Base-by-base conservation (phyloP, 495 filamentous ascomycete species). In the Viridothelium virens region DNA sequence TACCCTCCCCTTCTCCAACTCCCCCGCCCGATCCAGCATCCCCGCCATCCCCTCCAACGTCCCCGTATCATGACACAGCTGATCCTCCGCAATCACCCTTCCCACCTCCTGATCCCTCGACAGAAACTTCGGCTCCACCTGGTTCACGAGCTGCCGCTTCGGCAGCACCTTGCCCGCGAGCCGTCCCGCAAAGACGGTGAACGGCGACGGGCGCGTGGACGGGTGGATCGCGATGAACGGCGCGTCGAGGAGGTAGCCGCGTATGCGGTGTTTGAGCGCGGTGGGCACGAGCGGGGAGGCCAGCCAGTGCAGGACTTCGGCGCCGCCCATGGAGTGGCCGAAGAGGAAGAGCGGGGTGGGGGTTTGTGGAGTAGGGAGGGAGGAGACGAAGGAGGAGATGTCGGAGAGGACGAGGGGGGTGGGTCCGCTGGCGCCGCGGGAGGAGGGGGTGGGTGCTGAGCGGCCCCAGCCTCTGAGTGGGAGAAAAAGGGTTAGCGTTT, bases 251-350 rank as follows among this genome's bases (percentile, higher is more conserved):
- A 94, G 69, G 76, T 87, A 87, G 41, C 90, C 91, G 10, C 84
- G 74, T 69, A 73, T 82, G 38, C 76, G 70, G 67, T 2, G 80
- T 67, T 69, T 70, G 50, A n/a, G 81, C 73, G 16, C 79, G 71
- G 38, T 68, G 64, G 67, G 79, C 70, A 25, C 76, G 66, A 87
- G 59, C 75, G 76, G 39, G 39, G 39, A 44, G 39, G 39, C 39
- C 6, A 44, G 39, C 39, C 39, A 44, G 39, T 5, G 5, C 6
- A 92, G 77, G 14, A 86, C 84, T 70, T 91, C 78, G 16, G 83
- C 89, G 56, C 92, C 92, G 73, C 92, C 92, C 87, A 88, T 91
- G 46, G 87, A 90, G 77, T 96, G 91, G 62, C 91, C 91, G 74
- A 91, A 84, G n/a, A 96, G 81, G 77, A 96, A 96, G 25, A 93